Evolutionary conservation across 352 stramenopile species (phyloP).

Genomic region (Phytophthora lateralis): DNA sequence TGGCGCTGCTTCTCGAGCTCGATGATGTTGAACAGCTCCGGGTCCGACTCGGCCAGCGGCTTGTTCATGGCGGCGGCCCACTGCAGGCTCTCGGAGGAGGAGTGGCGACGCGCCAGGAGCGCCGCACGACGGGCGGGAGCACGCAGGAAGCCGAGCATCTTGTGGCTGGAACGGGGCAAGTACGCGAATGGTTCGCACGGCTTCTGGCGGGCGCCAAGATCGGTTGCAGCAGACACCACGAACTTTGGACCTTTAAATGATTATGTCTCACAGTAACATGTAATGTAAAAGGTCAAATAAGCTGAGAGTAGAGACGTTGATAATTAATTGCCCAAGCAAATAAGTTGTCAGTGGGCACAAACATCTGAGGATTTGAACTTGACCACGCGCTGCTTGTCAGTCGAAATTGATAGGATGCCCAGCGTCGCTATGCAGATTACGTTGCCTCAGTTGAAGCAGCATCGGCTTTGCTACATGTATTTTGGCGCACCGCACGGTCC

Average conservation of each 20-base stretch:
- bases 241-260: neutral
- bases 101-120: slow-evolving; percentile 40
- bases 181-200: slow-evolving; percentile 22
- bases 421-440: neutral
- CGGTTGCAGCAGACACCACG: neutral
- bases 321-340: neutral
- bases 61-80: slow-evolving; percentile 90
- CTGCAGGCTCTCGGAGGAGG: slow-evolving; percentile 62
- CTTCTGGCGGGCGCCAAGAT: neutral
- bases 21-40: slow-evolving; percentile 94
- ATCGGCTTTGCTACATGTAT: slow-evolving; percentile 12
- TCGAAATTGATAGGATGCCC: neutral
- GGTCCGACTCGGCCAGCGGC: slow-evolving; percentile 89
- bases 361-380: neutral
- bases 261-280: neutral
- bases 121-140: slow-evolving; percentile 22
- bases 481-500: neutral
- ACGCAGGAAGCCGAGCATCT: slow-evolving; percentile 36
- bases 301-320: too few relatives aligned
- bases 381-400: neutral
- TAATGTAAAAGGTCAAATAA: too few relatives aligned
- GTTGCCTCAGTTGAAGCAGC: slow-evolving; percentile 5
- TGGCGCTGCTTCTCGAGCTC: slow-evolving; percentile 98
- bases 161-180: slow-evolving; percentile 21
- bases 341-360: neutral